Conservation (phyloP, 768 basidiomycete species). For the Serendipita sp. region DNA sequence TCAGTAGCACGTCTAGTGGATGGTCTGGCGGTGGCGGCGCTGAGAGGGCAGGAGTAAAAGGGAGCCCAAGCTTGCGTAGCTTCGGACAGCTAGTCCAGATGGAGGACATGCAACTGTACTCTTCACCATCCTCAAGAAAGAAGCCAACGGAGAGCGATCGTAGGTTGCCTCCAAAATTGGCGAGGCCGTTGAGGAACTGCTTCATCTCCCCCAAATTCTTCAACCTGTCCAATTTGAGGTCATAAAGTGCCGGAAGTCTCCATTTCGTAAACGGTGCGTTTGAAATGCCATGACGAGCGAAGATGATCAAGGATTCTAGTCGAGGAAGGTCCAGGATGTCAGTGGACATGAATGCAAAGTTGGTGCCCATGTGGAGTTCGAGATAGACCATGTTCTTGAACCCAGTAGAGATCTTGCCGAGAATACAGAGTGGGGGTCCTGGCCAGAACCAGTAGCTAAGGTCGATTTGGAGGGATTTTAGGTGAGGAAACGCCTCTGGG, state of each 20-base stretch:
- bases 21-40: neutral
- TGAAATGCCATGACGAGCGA: neutral
- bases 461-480: neutral
- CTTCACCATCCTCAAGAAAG: neutral
- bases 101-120: neutral
- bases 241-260: neutral
- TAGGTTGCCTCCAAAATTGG: neutral
- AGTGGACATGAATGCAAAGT: neutral
- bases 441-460: neutral
- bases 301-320: neutral
- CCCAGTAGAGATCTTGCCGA: neutral
- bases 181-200: neutral
- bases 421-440: neutral
- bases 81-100: neutral
- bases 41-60: neutral
- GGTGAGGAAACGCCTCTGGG: neutral
- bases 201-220: neutral
- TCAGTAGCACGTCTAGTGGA: neutral
- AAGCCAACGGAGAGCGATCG: neutral
- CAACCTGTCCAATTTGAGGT: neutral
- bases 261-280: neutral
- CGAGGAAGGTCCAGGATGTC: neutral
- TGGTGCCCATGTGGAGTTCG: neutral
- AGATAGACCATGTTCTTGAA: neutral
- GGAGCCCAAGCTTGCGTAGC: neutral